These are phyloP conservation scores for Saturnispora zaruensis DNA, from an alignment of 805 yeast species.

Conservation along the genomic window DNA sequence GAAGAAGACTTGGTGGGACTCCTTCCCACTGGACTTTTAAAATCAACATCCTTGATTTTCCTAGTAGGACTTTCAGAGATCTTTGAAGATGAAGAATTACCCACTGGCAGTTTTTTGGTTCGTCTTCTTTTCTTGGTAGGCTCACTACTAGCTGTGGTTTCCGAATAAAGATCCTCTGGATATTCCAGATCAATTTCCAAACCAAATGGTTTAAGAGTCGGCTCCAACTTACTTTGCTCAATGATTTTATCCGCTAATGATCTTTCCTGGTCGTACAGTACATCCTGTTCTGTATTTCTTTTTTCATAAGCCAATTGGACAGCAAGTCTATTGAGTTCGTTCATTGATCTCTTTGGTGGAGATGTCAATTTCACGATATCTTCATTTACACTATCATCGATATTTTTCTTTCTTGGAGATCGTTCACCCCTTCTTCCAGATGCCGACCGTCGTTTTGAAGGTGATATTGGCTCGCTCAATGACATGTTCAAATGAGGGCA, in stretches of 20 bases:
- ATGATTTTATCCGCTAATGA: slow-evolving; percentile 41
- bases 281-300: slow-evolving; percentile 20
- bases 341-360: slow-evolving; percentile 32
- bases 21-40: neutral
- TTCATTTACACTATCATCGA: slow-evolving; percentile 16
- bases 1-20: neutral
- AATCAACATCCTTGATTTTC: neutral
- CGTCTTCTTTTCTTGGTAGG: neutral
- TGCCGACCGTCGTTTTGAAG: slow-evolving; percentile 1
- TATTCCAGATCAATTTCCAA: slow-evolving; percentile 15
- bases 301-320: slow-evolving; percentile 36
- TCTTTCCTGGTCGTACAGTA: slow-evolving; percentile 32
- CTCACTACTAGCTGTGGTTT: neutral
- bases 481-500: neutral
- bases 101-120: neutral
- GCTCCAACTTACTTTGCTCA: slow-evolving; percentile 27
- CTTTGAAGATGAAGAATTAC: neutral
- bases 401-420: slow-evolving; percentile 32
- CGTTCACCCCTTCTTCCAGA: slow-evolving; percentile 18
- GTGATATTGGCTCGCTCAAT: neutral
- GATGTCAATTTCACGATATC: slow-evolving; percentile 38
- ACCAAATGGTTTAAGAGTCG: slow-evolving; percentile 16
- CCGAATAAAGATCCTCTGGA: slow-evolving; percentile 7
- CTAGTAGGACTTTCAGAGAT: neutral
- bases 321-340: slow-evolving; percentile 39